A percentile compares a stretch with the other conserved stretches of the same genome.
These are phyloP conservation scores for Alloteropsis angusta DNA, from an alignment of 202 grass and related monocot species.

Conservation along the genomic window DNA sequence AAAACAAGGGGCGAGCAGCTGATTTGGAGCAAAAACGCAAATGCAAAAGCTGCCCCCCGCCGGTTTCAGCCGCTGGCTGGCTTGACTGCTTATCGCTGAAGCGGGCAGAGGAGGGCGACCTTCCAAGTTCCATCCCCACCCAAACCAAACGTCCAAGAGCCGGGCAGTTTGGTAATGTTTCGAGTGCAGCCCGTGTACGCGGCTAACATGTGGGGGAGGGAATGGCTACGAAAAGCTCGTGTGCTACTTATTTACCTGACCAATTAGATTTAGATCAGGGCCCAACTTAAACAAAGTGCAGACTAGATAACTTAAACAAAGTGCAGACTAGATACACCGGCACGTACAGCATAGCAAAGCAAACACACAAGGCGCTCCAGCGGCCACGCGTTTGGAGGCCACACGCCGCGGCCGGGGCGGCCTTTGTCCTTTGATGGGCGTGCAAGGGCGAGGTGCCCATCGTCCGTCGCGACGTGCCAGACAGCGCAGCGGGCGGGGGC, in stretches of 20 bases:
- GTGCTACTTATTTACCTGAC: neutral
- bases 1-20: neutral
- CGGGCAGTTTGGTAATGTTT: conserved; percentile 7
- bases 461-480: neutral
- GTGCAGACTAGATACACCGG: neutral
- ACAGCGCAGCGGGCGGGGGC: neutral
- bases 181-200: neutral
- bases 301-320: neutral
- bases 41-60: neutral
- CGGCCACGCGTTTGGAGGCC: neutral
- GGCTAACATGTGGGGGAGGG: conserved; percentile 16
- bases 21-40: neutral
- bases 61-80: neutral
- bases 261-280: neutral
- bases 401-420: neutral
- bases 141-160: neutral
- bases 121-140: neutral
- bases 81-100: neutral
- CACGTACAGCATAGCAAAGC: neutral
- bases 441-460: neutral
- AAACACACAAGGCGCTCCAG: neutral
- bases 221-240: neutral
- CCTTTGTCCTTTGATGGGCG: conserved; percentile 15
- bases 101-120: neutral
- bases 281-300: neutral